These are phyloP conservation scores for Trichoderma hamatum DNA, from an alignment of 2,329 filamentous ascomycete species.

Conservation along the genomic window DNA sequence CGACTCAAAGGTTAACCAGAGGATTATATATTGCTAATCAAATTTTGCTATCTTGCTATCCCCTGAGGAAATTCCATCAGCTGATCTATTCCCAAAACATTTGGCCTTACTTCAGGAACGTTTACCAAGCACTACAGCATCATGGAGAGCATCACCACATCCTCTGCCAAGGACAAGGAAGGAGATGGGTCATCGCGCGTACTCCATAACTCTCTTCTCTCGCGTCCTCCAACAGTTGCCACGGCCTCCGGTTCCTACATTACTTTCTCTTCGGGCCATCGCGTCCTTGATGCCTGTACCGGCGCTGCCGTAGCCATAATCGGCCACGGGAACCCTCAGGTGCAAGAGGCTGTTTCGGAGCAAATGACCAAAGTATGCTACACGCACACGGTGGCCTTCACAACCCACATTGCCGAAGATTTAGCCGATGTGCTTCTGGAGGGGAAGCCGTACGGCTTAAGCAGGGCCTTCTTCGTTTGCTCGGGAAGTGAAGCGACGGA, in stretches of 20 bases:
- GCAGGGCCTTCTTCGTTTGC: too few species aligned
- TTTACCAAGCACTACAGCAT: too few species aligned
- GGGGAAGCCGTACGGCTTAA: too few species aligned
- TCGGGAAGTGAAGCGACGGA: too few species aligned
- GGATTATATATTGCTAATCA: too few species aligned
- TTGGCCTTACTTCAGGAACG: too few species aligned
- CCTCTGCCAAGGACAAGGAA: too few species aligned
- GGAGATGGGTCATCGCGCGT: not conserved
- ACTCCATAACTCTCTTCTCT: not conserved
- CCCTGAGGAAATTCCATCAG: too few species aligned
- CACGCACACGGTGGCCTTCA: slow-evolving; percentile 36
- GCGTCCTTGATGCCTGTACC: slow-evolving; percentile 7
- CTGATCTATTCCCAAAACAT: too few species aligned
- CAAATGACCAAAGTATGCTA: slow-evolving; percentile 52
- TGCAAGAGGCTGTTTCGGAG: slow-evolving; percentile 56
- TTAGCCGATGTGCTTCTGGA: slow-evolving; percentile 30
- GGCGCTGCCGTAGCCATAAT: slow-evolving; percentile 61
- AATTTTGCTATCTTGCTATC: too few species aligned
- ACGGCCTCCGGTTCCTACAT: not conserved
- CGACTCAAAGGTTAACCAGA: too few species aligned
- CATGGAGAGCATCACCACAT: too few species aligned
- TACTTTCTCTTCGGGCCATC: slow-evolving; percentile 39
- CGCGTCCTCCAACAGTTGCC: not conserved
- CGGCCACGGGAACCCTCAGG: slow-evolving; percentile 61
- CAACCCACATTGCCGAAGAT: slow-evolving; percentile 35